These are phyloP conservation scores for Takakia lepidozioides DNA, from an alignment of 225 moss, liverwort and hornwort genomes.

Conservation along the genomic window DNA sequence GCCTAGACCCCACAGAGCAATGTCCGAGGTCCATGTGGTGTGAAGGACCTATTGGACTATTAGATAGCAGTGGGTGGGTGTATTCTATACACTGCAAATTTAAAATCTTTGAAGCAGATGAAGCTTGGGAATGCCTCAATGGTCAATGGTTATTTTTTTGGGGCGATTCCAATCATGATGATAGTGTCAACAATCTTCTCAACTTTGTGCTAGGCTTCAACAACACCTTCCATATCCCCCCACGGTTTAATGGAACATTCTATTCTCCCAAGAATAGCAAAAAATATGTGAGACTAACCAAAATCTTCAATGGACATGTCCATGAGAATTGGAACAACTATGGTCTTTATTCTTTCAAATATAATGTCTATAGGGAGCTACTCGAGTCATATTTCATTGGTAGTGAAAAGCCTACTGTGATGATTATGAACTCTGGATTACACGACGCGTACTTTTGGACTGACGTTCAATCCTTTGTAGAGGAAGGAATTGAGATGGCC, in stretches of 20 bases:
- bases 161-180: conserved; percentile 59
- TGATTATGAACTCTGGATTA: conserved; percentile 70
- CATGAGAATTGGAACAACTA: conserved; percentile 31
- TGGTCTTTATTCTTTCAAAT: conserved; percentile 27
- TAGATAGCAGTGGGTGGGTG: too few relatives aligned
- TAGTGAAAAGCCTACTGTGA: conserved; percentile 26
- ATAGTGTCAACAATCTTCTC: conserved; percentile 44
- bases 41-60: conserved; percentile 31
- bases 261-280: conserved; percentile 9
- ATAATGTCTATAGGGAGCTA: conserved; percentile 14
- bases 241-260: conserved; percentile 45
- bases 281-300: conserved; percentile 26
- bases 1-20: conserved; percentile 24
- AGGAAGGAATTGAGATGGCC: conserved; percentile 42
- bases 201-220: conserved; percentile 29
- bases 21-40: conserved; percentile 37
- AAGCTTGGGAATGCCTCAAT: conserved; percentile 39
- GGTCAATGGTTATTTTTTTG: conserved; percentile 53
- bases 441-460: conserved; percentile 50
- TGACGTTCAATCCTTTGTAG: conserved; percentile 16
- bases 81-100: conserved; percentile 60
- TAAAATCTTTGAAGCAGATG: conserved; percentile 28
- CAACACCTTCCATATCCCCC: conserved; percentile 20
- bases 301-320: conserved; percentile 51
- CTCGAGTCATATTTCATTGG: conserved; percentile 32